Base-by-base conservation (phyloP, 2,329 filamentous ascomycete genomes). In the Fusarium devonianum region DNA sequence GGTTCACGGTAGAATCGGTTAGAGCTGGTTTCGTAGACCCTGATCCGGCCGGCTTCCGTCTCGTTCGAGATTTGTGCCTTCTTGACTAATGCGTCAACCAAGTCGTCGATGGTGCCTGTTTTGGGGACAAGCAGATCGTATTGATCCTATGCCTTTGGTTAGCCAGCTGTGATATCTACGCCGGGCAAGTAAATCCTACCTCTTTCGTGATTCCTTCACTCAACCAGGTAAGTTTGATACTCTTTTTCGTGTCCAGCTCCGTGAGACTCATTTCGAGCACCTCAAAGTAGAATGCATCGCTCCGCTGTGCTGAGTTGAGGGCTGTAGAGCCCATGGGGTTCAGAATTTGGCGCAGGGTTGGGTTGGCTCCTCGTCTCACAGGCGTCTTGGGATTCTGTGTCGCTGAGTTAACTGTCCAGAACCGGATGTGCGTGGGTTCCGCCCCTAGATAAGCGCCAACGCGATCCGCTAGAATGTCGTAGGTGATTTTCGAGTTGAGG, bases 181-280 rank as follows among this genome's bases (percentile, higher is more conserved):
- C 6, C n/a, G 13, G 33, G 28, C 8, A 14, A 16, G 12, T 8
- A 68, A n/a, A n/a, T n/a, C 80, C 71, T 73, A 90, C 89, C 75
- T 96, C 92, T 76, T 97, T 97, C 9, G 85, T 85, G 56, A 97
- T 88, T 32, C 94, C 94, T 56, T 99, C 94, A 29, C 87, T 89
- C 34, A 99, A 77, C 85, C 89, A 93, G 1, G 80, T 89, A 36
- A 99, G 75, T 70, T 90, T 93, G 56, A 97, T 76, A 48, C 78
- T 84, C 77, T 95, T 97, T 77, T 96, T 94, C 47, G 90, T 94
- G 67, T 99, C 94, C 32, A 96, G 80, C 71, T 99, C 95, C 17
- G 90, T 89, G 35, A 99, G 75, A 65, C 91, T 96, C 78, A 97
- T 96, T 56, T 99, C 94, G 29, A 99, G 76, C 19, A 97, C 84